Evolutionary conservation across 495 filamentous ascomycete genomes (phyloP).

Genomic region (Staphylotrichum longicolle): DNA sequence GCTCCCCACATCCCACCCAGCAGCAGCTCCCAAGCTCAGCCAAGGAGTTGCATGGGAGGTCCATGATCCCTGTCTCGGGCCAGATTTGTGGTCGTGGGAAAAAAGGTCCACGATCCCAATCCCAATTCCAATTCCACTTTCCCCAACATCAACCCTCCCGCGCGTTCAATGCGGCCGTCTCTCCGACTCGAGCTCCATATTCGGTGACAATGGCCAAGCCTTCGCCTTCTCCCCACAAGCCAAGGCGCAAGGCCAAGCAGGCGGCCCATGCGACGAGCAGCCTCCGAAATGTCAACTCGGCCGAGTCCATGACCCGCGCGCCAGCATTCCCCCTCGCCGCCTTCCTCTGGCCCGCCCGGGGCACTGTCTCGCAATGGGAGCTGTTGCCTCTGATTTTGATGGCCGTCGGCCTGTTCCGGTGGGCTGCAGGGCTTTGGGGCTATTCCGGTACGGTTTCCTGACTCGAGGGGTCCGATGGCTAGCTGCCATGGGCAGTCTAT

Average conservation of each 20-base stretch:
- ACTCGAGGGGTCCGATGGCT: no score
- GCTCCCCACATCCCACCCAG: no score
- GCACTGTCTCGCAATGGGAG: constrained; percentile 87
- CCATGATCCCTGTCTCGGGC: constrained; percentile 11
- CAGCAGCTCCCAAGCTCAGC: background rate
- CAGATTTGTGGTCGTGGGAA: constrained; percentile 21
- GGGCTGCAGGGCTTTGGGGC: constrained; percentile 87
- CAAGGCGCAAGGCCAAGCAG: constrained; percentile 50
- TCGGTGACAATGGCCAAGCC: constrained; percentile 45
- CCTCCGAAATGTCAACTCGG: constrained; percentile 15
- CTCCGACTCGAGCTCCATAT: constrained; percentile 13
- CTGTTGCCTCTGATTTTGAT: constrained; percentile 83
- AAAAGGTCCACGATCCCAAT: constrained; percentile 3
- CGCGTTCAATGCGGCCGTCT: constrained; percentile 28
- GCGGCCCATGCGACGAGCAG: constrained; percentile 29
- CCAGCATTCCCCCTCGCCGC: constrained; percentile 81
- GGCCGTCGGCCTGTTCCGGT: constrained; percentile 86
- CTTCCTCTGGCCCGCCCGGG: constrained; percentile 86
- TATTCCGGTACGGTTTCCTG: constrained; percentile 70
- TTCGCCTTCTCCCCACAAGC: constrained; percentile 49
- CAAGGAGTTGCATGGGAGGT: background rate
- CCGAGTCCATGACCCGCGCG: constrained; percentile 39
- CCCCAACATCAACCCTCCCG: background rate
- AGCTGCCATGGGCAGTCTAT: no score
- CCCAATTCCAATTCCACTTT: background rate